A percentile compares a stretch with the other conserved stretches of the same genome.
phyloP scores from a whole-genome alignment of 805 yeast genomes.

The Kuraishia hungarica region DNA sequence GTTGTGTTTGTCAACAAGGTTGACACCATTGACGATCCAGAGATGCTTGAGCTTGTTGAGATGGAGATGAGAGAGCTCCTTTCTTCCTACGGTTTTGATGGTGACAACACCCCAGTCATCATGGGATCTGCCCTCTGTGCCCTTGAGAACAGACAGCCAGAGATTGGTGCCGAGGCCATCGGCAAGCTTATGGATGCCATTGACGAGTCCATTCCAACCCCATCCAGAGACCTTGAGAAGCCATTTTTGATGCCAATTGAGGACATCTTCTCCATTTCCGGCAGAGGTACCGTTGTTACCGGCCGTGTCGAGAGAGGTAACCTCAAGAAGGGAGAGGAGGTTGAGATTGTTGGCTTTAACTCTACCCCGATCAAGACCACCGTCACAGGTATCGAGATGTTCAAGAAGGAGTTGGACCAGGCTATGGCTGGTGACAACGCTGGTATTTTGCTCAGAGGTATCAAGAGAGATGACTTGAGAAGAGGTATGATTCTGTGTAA shows the following conservation, averaged over 20 bases:
- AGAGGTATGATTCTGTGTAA: slow-evolving; percentile 98
- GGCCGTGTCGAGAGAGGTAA: slow-evolving; percentile 99
- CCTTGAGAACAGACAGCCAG: slow-evolving; percentile 79
- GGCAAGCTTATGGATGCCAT: slow-evolving; percentile 81
- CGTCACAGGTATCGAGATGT: slow-evolving; percentile 98
- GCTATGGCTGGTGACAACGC: slow-evolving; percentile 99
- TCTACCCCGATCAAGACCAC: slow-evolving; percentile 83
- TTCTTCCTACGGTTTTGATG: slow-evolving; percentile 89
- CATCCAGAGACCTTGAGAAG: slow-evolving; percentile 90
- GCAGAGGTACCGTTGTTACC: slow-evolving; percentile 99
- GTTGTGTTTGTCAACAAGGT: slow-evolving; percentile 98
- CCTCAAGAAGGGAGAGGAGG: slow-evolving; percentile 96
- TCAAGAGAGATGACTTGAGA: slow-evolving; percentile 91
- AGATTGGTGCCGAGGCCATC: slow-evolving; percentile 85
- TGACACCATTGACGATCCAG: slow-evolving; percentile 96
- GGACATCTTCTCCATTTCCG: slow-evolving; percentile 95
- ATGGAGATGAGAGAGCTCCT: slow-evolving; percentile 99
- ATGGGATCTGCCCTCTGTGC: slow-evolving; percentile 99
- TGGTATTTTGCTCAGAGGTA: slow-evolving; percentile 95
- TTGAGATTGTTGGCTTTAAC: slow-evolving; percentile 92
- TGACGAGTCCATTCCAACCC: slow-evolving; percentile 94
- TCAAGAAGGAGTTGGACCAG: slow-evolving; percentile 94
- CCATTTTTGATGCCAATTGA: slow-evolving; percentile 97
- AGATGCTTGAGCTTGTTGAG: slow-evolving; percentile 98
- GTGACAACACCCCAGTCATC: slow-evolving; percentile 94